Evolutionary conservation across 345 rosid species (phyloP).

Genomic region (Aquilaria sinensis): DNA sequence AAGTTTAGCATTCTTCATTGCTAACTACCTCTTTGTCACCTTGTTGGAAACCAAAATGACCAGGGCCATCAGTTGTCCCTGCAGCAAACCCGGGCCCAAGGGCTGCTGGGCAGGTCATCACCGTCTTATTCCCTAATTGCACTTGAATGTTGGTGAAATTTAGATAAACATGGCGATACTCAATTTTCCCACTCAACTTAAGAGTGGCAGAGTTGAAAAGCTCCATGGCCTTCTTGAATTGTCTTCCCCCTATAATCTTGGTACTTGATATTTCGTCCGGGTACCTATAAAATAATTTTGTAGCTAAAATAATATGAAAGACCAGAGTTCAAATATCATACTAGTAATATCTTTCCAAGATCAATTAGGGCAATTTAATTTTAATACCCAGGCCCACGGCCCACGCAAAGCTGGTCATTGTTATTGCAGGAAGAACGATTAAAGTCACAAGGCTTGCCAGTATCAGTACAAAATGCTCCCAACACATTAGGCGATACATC

Average conservation of each 20-base stretch:
- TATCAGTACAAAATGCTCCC: conserved; percentile 48
- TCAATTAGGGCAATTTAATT: too few species aligned
- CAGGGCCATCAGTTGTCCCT: conserved; percentile 62
- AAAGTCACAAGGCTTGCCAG: conserved; percentile 48
- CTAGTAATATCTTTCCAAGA: neutral
- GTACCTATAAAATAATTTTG: conserved; percentile 22
- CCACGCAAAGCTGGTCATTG: conserved; percentile 42
- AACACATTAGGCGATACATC: conserved; percentile 58
- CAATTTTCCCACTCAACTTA: conserved; percentile 34
- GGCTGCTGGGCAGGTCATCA: conserved; percentile 45
- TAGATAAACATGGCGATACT: conserved; percentile 37
- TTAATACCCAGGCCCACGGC: conserved; percentile 54
- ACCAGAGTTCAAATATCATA: neutral
- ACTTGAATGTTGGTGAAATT: conserved; percentile 47
- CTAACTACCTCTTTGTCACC: conserved; percentile 45
- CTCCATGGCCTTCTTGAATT: conserved; percentile 34
- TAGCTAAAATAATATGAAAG: neutral
- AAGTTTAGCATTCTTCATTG: neutral
- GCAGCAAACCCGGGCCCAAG: conserved; percentile 61
- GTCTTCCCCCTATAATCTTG: conserved; percentile 47
- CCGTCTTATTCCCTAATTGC: conserved; percentile 24
- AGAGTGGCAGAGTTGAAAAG: conserved; percentile 33
- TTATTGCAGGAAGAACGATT: conserved; percentile 56
- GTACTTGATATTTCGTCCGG: conserved; percentile 52
- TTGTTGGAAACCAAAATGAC: conserved; percentile 50